Evolutionary conservation across 345 rosid genomes (phyloP), one percentile per base, ranked within the genome.

Genomic region (Rubroshorea leprosula): DNA sequence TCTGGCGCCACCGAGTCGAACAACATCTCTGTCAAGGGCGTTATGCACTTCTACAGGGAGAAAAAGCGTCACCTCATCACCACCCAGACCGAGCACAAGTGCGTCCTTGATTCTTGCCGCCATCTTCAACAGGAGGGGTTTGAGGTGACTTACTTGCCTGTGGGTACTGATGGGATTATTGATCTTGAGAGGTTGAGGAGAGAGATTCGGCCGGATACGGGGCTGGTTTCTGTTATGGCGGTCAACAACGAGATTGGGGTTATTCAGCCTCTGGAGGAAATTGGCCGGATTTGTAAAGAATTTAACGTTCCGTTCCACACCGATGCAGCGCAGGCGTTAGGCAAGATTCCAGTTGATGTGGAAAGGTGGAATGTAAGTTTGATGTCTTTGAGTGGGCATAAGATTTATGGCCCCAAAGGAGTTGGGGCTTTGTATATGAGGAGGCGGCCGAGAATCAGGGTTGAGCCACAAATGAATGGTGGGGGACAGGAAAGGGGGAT

Each of bases 401-500:
- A 94, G 68, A 74, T 94, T 51, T 87, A 90, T 29, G 99, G 87
- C 43, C 99, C 99, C 0, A 90, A 90, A 76, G 99, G 97, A 1
- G 73, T 93, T 64, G 99, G 99, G 46, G 97, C 97, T 65, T 61
- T 93, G 74, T 93, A 83, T 51, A 66, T 85, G 83, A 73, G 99
- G 9, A 74, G 97, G 68, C 66, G 97, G 43, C 99, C 96, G 0
- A 71, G 97, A 35, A 82, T 93, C 5, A 60, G 99, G 17, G 85
- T 89, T 23, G 99, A 89, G 73, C 92, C 99, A 0, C 76, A 87
- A 60, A 93, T 93, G 81, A 93, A 85, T 53, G 99, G 99, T 31
- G 99, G 99, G 27, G 99, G 99, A 20, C 99, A 93, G 69, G 99
- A 93, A 87, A 85, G 99, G 53, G 99, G 99, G 25, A 84, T 89